Percentiles rank a stretch among this genome's conserved stretches.
Conservation (phyloP, 495 filamentous ascomycete species). For the Neurospora sp. region DNA sequence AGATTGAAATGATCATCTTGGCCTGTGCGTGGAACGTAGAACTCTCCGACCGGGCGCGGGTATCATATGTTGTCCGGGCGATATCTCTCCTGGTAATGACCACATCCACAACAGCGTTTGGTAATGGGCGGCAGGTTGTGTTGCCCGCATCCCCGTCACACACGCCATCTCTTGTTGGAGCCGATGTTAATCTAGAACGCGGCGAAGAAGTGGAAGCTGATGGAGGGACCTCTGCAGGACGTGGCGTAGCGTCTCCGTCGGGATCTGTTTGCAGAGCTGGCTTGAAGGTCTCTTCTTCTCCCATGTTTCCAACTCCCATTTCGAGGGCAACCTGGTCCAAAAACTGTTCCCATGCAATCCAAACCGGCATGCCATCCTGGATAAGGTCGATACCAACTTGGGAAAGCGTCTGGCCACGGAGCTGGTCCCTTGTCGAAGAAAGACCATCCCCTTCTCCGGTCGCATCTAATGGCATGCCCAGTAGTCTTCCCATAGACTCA, state of each 20-base stretch:
- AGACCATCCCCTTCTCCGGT: conserved; percentile 19
- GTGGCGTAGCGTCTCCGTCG: conserved; percentile 12
- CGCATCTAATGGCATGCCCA: conserved; percentile 38
- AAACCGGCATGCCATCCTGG: conserved; percentile 44
- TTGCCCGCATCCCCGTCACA: conserved; percentile 6
- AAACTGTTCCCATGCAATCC: conserved; percentile 46
- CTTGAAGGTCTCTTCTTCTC: background rate
- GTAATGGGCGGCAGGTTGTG: conserved; percentile 22
- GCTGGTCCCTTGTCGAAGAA: conserved; percentile 27
- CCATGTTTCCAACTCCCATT: conserved; percentile 23
- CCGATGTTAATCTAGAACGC: background rate
- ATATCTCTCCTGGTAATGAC: conserved; percentile 34
- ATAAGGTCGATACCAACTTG: conserved; percentile 55
- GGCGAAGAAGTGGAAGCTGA: background rate
- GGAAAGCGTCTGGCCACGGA: conserved; percentile 47
- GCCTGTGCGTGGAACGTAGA: conserved; percentile 37
- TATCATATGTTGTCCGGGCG: conserved; percentile 16
- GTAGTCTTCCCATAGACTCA: conserved; percentile 56
- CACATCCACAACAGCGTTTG: conserved; percentile 47
- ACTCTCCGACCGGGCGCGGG: conserved; percentile 18
- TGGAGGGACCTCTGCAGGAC: background rate
- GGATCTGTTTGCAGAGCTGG: background rate
- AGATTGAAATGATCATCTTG: conserved; percentile 60
- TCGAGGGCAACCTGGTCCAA: conserved; percentile 41
- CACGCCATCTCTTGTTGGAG: background rate